phyloP scores from a whole-genome alignment of 495 filamentous ascomycete species.

The Penicillium longicatenatum region DNA sequence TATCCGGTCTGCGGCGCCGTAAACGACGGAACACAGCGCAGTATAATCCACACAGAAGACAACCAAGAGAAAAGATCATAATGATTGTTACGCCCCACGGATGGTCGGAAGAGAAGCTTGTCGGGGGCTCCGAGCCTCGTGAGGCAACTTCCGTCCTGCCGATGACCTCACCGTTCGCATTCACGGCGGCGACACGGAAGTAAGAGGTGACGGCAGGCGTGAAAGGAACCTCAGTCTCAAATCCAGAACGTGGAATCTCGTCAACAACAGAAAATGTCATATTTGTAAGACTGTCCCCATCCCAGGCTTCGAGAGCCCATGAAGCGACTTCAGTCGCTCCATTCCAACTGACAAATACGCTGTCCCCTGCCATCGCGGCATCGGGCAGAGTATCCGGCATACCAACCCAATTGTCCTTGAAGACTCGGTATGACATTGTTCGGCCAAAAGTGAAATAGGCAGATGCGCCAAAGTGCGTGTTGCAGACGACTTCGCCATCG shows the following conservation, averaged over 20 bases:
- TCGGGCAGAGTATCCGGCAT: slow-evolving; percentile 32
- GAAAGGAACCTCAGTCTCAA: slow-evolving; percentile 25
- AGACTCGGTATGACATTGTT: slow-evolving; percentile 38
- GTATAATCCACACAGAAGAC: slow-evolving; percentile 19
- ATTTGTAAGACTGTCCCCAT: slow-evolving; percentile 17
- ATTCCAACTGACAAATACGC: slow-evolving; percentile 48
- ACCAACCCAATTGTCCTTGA: slow-evolving; percentile 42
- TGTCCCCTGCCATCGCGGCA: slow-evolving; percentile 24
- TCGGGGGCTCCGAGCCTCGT: background rate
- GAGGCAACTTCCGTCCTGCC: slow-evolving; percentile 18
- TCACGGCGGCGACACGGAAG: slow-evolving; percentile 22
- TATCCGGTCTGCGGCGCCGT: background rate
- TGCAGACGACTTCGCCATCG: slow-evolving; percentile 52
- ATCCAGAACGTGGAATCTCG: slow-evolving; percentile 19
- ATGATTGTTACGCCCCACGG: slow-evolving; percentile 9
- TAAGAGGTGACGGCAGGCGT: slow-evolving; percentile 11
- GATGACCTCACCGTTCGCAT: slow-evolving; percentile 18
- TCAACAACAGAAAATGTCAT: slow-evolving; percentile 18
- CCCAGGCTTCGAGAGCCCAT: slow-evolving; percentile 40
- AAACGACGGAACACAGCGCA: slow-evolving; percentile 13
- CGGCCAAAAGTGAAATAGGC: slow-evolving; percentile 42
- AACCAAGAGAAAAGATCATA: slow-evolving; percentile 16
- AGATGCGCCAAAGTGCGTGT: slow-evolving; percentile 40
- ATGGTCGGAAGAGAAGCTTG: background rate
- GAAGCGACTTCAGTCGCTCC: slow-evolving; percentile 46